A percentile compares a stretch with the other conserved stretches of the same genome.
phyloP scores from a whole-genome alignment of 495 filamentous ascomycete species.

The Cetradonia linearis region DNA sequence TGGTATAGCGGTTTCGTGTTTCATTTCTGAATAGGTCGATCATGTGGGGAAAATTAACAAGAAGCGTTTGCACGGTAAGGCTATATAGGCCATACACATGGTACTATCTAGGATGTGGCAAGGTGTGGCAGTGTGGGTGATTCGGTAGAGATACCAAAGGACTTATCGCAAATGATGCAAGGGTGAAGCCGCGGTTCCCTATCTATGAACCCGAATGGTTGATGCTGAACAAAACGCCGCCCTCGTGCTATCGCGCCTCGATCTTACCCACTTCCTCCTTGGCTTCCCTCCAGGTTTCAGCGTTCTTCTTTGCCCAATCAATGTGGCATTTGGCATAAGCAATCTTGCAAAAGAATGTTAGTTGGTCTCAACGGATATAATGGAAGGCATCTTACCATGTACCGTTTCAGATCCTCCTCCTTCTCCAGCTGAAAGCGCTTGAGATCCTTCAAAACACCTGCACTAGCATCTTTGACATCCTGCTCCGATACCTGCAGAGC shows the following conservation, averaged over 20 bases:
- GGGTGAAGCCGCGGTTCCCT: not conserved
- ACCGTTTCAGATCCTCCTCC: slow-evolving; percentile 82
- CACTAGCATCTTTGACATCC: slow-evolving; percentile 84
- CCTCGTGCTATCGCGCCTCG: slow-evolving; percentile 38
- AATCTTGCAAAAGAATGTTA: slow-evolving; percentile 42
- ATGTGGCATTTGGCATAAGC: slow-evolving; percentile 90
- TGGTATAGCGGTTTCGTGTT: too few species aligned
- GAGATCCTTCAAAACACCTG: slow-evolving; percentile 75
- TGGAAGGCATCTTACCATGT: slow-evolving; percentile 63
- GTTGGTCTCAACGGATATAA: slow-evolving; percentile 3
- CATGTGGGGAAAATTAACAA: not conserved
- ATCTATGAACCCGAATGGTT: slow-evolving; percentile 10
- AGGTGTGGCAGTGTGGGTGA: not conserved
- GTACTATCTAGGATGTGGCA: too few species aligned
- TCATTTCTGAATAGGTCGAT: slow-evolving; percentile 1
- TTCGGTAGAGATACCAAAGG: not conserved
- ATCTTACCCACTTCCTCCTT: slow-evolving; percentile 90
- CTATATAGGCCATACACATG: not conserved
- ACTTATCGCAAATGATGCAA: not conserved
- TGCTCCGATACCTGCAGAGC: slow-evolving; percentile 75
- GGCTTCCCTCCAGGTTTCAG: slow-evolving; percentile 93
- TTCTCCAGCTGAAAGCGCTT: slow-evolving; percentile 89
- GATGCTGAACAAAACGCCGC: slow-evolving; percentile 10
- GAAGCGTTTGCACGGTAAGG: not conserved
- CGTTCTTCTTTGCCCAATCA: slow-evolving; percentile 96